A percentile compares a stretch with the other conserved stretches of the same genome.
phyloP scores from a whole-genome alignment of 106 monocot genomes.

The Allium cepa region DNA sequence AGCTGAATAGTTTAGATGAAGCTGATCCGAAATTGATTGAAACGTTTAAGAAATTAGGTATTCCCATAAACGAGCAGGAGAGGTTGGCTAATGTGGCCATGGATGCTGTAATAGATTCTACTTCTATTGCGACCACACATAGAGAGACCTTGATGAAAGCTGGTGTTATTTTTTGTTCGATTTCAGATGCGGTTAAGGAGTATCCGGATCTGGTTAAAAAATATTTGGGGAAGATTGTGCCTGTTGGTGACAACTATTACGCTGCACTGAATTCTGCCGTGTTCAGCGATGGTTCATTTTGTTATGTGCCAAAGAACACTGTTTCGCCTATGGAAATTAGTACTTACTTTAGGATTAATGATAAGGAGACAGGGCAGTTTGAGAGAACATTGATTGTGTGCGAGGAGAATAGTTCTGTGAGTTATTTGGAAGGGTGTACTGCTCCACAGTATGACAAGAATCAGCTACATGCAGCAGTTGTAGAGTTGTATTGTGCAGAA shows the following conservation, averaged over 20 bases:
- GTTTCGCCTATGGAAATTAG: constrained; percentile 93
- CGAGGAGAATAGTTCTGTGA: constrained; percentile 77
- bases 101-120: constrained; percentile 87
- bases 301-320: constrained; percentile 86
- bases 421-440: constrained; percentile 94
- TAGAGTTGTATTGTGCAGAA: constrained; percentile 77
- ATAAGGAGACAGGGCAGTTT: constrained; percentile 83
- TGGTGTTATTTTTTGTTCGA: constrained; percentile 94
- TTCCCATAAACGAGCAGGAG: constrained; percentile 86
- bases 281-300: constrained; percentile 93
- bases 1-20: constrained; percentile 73
- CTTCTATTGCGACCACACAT: constrained; percentile 87
- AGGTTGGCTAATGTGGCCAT: constrained; percentile 84
- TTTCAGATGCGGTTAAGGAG: constrained; percentile 76
- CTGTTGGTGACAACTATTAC: constrained; percentile 76
- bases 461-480: constrained; percentile 94
- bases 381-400: constrained; percentile 87
- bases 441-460: constrained; percentile 81
- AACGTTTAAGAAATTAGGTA: constrained; percentile 64
- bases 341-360: constrained; percentile 90
- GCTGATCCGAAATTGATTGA: constrained; percentile 66
- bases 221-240: constrained; percentile 78
- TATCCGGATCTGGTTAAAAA: constrained; percentile 69
- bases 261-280: constrained; percentile 90
- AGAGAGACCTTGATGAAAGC: constrained; percentile 52